Percentiles rank a stretch among this genome's conserved stretches.
Evolutionary conservation across 306 rosid species (phyloP).

Genomic region (Trifolium subterraneum): DNA sequence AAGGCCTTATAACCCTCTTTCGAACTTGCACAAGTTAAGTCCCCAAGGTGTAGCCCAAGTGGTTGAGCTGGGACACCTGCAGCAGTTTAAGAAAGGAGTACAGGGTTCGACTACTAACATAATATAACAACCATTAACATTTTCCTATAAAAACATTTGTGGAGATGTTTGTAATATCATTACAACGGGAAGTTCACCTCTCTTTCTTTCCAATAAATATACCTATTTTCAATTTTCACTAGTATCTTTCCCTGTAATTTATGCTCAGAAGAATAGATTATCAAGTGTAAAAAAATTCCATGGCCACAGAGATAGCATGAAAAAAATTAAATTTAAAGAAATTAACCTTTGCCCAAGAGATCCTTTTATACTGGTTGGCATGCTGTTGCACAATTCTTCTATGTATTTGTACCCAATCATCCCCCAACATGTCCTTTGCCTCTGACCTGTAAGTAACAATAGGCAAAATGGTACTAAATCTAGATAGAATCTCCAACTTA

Average conservation of each 20-base stretch:
- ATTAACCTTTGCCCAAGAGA: slow-evolving; percentile 95
- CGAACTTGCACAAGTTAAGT: background rate
- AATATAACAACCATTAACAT: background rate
- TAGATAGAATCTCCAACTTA: slow-evolving; percentile 22
- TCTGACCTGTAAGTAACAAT: slow-evolving; percentile 70
- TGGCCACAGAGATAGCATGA: background rate
- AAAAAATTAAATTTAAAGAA: slow-evolving; percentile 17
- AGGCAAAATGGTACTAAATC: slow-evolving; percentile 10
- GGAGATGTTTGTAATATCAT: background rate
- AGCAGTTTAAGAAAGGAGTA: background rate
- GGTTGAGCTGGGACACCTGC: background rate
- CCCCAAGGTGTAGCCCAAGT: background rate
- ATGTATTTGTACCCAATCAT: slow-evolving; percentile 99
- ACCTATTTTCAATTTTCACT: background rate
- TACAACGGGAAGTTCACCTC: background rate
- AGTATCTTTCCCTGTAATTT: slow-evolving; percentile 1
- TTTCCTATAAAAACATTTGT: background rate
- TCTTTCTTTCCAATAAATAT: background rate
- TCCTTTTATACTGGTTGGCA: slow-evolving; percentile 96
- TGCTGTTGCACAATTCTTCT: slow-evolving; percentile 97
- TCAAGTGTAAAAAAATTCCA: slow-evolving; percentile 5
- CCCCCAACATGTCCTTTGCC: slow-evolving; percentile 96
- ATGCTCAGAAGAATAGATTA: slow-evolving; percentile 12
- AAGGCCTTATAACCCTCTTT: slow-evolving; percentile 7
- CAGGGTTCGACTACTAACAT: background rate